Conservation (phyloP, 768 basidiomycete species). For the Serendipita sp. region DNA sequence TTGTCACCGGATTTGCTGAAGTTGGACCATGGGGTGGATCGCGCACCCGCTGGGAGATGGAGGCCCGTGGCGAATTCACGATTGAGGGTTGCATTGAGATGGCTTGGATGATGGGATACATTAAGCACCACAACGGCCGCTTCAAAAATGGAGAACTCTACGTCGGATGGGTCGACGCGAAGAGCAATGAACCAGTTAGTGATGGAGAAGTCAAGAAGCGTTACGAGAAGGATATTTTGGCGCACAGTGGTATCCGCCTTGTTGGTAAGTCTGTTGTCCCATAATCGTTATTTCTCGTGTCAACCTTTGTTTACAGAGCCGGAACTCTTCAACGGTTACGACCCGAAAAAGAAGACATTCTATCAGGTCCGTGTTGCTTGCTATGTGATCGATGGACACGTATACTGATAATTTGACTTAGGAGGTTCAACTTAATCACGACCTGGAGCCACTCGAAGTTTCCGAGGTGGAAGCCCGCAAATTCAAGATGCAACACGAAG, state of each 20-base stretch:
- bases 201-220: conserved; percentile 91
- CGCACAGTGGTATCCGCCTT: conserved; percentile 81
- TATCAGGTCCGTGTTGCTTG: conserved; percentile 35
- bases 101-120: conserved; percentile 98
- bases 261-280: conserved; percentile 46
- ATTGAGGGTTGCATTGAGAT: conserved; percentile 98
- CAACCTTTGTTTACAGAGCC: conserved; percentile 46
- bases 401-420: background rate
- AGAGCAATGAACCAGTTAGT: conserved; percentile 84
- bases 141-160: conserved; percentile 83
- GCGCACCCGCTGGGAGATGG: conserved; percentile 99
- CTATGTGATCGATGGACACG: background rate
- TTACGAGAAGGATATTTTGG: conserved; percentile 87
- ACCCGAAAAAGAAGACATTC: conserved; percentile 94
- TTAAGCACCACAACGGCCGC: conserved; percentile 97
- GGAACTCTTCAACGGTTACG: conserved; percentile 93
- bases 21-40: conserved; percentile 98
- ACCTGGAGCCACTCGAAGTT: conserved; percentile 91
- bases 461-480: conserved; percentile 79
- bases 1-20: conserved; percentile 93
- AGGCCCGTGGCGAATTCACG: conserved; percentile 90
- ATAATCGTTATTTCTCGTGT: conserved; percentile 6
- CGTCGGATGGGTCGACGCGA: conserved; percentile 97
- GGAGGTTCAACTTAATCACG: conserved; percentile 89
- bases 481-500: conserved; percentile 93